Conservation (phyloP, 176 grass and related monocot species). For the Carex myosuroides region DNA sequence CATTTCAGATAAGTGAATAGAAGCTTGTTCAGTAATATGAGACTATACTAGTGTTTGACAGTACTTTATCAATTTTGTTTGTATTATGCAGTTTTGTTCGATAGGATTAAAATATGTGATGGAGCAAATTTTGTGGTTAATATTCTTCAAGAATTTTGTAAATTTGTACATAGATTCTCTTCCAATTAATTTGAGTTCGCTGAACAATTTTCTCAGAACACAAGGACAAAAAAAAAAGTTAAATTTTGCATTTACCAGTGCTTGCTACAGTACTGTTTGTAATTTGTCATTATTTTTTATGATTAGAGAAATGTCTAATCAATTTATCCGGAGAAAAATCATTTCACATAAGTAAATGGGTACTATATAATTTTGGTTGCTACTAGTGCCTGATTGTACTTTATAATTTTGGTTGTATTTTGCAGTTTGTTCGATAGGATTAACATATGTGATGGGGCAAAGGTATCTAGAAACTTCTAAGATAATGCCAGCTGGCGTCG, state of each 20-base stretch:
- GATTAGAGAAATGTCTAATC: background rate
- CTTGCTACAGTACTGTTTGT: background rate
- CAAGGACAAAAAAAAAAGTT: background rate
- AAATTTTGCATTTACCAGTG: background rate
- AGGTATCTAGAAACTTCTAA: constrained; percentile 83
- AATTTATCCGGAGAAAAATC: background rate
- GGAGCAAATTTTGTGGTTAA: constrained; percentile 33
- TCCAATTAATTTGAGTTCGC: background rate
- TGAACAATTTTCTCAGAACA: background rate
- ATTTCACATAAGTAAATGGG: background rate
- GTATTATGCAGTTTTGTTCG: constrained; percentile 60
- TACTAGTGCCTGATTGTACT: background rate
- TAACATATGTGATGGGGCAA: constrained; percentile 79
- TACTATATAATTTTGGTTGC: constrained; percentile 18
- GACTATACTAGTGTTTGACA: background rate
- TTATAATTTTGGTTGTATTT: constrained; percentile 17
- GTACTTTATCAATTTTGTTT: constrained; percentile 19
- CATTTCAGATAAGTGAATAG: no score
- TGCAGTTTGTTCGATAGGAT: constrained; percentile 65
- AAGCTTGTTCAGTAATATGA: background rate
- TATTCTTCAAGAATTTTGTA: no score
- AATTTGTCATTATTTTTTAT: no score
- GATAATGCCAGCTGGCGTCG: constrained; percentile 87
- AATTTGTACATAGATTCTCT: no score
- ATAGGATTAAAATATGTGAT: constrained; percentile 63